phyloP scores from a whole-genome alignment of 495 filamentous ascomycete genomes.

The Lepraria neglecta region DNA sequence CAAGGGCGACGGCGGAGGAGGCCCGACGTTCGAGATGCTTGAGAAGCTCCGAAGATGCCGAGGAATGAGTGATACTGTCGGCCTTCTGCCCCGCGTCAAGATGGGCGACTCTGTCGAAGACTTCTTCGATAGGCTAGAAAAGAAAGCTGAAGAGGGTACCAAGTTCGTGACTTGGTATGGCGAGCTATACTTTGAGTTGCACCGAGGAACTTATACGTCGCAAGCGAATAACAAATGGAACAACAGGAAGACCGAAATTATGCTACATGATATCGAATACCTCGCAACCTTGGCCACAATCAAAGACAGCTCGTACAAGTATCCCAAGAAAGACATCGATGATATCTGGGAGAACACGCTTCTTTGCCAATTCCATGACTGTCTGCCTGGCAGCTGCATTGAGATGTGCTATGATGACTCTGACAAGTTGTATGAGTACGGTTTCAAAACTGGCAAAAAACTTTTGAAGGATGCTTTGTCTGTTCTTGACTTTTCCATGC shows the following conservation, averaged over 20 bases:
- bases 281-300: constrained; percentile 82
- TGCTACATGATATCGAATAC: constrained; percentile 81
- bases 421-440: constrained; percentile 71
- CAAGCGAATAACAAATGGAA: constrained; percentile 95
- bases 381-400: constrained; percentile 88
- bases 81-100: constrained; percentile 75
- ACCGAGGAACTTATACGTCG: constrained; percentile 93
- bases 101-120: constrained; percentile 93
- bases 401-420: constrained; percentile 97
- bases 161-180: constrained; percentile 96
- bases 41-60: constrained; percentile 95
- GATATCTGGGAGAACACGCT: constrained; percentile 84
- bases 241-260: constrained; percentile 76
- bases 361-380: constrained; percentile 96
- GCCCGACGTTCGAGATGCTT: constrained; percentile 86
- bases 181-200: constrained; percentile 94
- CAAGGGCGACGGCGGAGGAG: constrained; percentile 92
- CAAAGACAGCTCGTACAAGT: constrained; percentile 63
- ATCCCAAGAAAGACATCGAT: constrained; percentile 87
- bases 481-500: constrained; percentile 53
- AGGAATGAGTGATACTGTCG: constrained; percentile 82
- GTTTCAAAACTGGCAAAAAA: constrained; percentile 70
- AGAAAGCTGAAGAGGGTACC: constrained; percentile 59
- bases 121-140: constrained; percentile 81
- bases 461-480: constrained; percentile 62